These are phyloP conservation scores for Tuber melanosporum DNA, from an alignment of 495 filamentous ascomycete species.

Conservation along the genomic window DNA sequence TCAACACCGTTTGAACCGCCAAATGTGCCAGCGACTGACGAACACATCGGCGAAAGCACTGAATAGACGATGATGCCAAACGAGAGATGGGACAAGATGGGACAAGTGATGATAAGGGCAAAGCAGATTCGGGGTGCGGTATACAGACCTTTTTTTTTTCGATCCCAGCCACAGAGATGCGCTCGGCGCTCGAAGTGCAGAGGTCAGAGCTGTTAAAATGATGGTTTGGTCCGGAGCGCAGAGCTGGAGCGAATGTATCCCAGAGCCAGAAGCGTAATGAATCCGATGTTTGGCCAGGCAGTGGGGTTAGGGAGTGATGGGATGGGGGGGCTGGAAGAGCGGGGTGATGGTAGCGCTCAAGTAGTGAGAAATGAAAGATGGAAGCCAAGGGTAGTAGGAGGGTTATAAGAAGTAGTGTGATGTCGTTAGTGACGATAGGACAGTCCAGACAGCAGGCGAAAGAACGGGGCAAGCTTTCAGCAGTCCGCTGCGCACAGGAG, in stretches of 20 bases:
- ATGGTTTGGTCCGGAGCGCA: slow-evolving; percentile 24
- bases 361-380: slow-evolving; percentile 34
- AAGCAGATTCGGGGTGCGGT: slow-evolving; percentile 3
- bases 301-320: slow-evolving; percentile 11
- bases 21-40: slow-evolving; percentile 19
- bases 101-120: slow-evolving; percentile 8
- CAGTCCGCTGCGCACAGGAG: slow-evolving; percentile 18
- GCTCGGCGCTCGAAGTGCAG: slow-evolving; percentile 33
- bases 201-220: neutral
- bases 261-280: slow-evolving; percentile 2
- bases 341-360: slow-evolving; percentile 21
- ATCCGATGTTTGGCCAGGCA: slow-evolving; percentile 18
- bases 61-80: slow-evolving; percentile 14
- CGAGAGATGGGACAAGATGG: slow-evolving; percentile 7
- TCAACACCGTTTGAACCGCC: neutral
- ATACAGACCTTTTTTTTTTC: slow-evolving; percentile 25
- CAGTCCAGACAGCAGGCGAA: slow-evolving; percentile 36
- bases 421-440: slow-evolving; percentile 26
- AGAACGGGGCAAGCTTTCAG: slow-evolving; percentile 41
- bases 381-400: slow-evolving; percentile 29
- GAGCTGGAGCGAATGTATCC: neutral
- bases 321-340: slow-evolving; percentile 8
- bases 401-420: slow-evolving; percentile 8
- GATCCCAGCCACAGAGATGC: slow-evolving; percentile 22
- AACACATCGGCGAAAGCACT: slow-evolving; percentile 14